These are phyloP conservation scores for Ogataea paraovalis DNA, from an alignment of 805 yeast genomes.

Conservation along the genomic window DNA sequence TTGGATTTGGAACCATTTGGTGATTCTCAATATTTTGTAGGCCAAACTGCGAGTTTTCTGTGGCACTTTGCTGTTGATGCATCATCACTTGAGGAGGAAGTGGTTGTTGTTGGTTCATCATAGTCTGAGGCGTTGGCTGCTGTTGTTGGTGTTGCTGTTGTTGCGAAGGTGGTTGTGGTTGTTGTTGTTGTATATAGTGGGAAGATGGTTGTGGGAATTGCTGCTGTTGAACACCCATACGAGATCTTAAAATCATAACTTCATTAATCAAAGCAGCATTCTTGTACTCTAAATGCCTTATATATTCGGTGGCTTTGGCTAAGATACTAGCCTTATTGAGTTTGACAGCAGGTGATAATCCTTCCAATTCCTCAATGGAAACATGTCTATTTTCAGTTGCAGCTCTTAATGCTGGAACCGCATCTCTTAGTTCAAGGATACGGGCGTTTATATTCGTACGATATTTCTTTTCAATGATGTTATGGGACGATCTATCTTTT, in stretches of 20 bases:
- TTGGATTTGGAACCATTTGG: neutral
- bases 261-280: conserved; percentile 50
- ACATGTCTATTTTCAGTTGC: conserved; percentile 39
- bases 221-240: conserved; percentile 9
- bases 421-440: conserved; percentile 64
- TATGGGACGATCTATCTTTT: conserved; percentile 61
- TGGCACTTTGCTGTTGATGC: conserved; percentile 1
- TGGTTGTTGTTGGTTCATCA: neutral
- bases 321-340: conserved; percentile 75
- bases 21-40: neutral
- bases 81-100: neutral
- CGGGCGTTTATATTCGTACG: conserved; percentile 72
- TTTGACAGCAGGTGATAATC: conserved; percentile 70
- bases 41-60: neutral
- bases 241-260: conserved; percentile 41
- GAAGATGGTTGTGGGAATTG: conserved; percentile 3
- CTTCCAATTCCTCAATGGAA: conserved; percentile 54
- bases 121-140: neutral
- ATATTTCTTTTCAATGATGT: conserved; percentile 77
- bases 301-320: conserved; percentile 77
- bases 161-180: conserved; percentile 7
- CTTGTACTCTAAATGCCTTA: conserved; percentile 62
- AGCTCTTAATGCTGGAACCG: conserved; percentile 73
- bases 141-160: conserved; percentile 5
- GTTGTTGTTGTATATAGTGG: neutral